Evolutionary conservation across 495 filamentous ascomycete genomes (phyloP).

Genomic region (Tuber indicum): DNA sequence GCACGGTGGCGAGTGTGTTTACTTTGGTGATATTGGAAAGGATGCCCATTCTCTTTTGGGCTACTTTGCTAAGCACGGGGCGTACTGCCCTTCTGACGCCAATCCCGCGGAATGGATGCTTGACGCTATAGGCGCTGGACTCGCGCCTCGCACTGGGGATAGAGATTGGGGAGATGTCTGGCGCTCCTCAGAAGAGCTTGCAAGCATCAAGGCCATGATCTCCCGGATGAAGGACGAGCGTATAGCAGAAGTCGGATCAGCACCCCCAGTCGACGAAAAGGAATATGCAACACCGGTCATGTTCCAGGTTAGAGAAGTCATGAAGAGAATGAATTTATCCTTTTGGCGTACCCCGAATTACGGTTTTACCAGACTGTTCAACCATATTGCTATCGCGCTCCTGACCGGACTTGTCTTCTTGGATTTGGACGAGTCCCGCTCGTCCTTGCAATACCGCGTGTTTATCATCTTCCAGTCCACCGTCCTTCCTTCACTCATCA

Average conservation of each 20-base stretch:
- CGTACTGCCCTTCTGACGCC: constrained; percentile 44
- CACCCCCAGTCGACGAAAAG: constrained; percentile 48
- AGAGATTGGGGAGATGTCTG: constrained; percentile 77
- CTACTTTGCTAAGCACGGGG: constrained; percentile 53
- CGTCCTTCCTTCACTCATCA: constrained; percentile 66
- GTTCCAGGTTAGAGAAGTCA: constrained; percentile 64
- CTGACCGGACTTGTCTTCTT: constrained; percentile 69
- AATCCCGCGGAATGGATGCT: constrained; percentile 79
- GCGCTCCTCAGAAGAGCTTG: constrained; percentile 63
- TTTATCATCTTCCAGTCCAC: constrained; percentile 81
- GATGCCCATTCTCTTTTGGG: constrained; percentile 47
- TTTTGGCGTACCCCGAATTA: constrained; percentile 74
- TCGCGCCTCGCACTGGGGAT: constrained; percentile 62
- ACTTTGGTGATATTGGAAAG: constrained; percentile 61
- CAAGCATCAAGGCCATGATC: constrained; percentile 60
- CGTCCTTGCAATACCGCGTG: constrained; percentile 67
- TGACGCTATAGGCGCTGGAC: constrained; percentile 75
- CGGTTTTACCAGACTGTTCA: constrained; percentile 70
- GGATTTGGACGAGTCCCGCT: constrained; percentile 59
- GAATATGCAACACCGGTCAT: constrained; percentile 69
- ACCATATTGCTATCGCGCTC: constrained; percentile 64
- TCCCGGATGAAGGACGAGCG: constrained; percentile 57
- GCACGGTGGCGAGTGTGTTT: constrained; percentile 58
- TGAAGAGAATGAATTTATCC: constrained; percentile 56
- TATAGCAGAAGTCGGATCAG: constrained; percentile 46